Evolutionary conservation across 768 basidiomycete genomes (phyloP).

Genomic region (Boletus eberwhitei): DNA sequence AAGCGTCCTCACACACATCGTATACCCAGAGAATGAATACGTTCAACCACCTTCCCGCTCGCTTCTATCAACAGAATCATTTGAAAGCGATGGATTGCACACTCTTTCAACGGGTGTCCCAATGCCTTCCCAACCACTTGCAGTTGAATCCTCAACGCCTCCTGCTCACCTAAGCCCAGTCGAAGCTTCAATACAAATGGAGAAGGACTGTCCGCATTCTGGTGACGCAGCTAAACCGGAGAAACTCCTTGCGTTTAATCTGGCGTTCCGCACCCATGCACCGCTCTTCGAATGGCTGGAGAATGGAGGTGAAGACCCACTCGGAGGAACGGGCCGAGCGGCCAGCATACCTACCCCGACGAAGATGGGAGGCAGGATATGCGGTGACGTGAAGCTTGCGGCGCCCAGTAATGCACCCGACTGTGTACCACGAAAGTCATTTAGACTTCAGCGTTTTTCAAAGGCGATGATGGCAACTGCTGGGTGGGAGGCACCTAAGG

Average conservation of each 20-base stretch:
- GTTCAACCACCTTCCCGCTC: not conserved
- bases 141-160: not conserved
- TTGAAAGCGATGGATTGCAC: not conserved
- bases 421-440: conserved; percentile 34
- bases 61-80: not conserved
- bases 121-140: not conserved
- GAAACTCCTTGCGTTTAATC: conserved; percentile 56
- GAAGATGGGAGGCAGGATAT: not conserved
- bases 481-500: conserved; percentile 66
- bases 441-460: conserved; percentile 65
- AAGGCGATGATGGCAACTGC: conserved; percentile 73
- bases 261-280: conserved; percentile 55
- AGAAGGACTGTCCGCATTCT: not conserved
- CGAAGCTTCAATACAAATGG: not conserved
- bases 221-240: conserved; percentile 4
- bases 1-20: conserved; percentile 20
- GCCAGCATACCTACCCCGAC: conserved; percentile 6
- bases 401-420: not conserved
- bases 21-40: conserved; percentile 10
- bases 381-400: not conserved
- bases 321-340: conserved; percentile 21
- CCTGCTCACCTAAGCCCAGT: not conserved
- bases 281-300: conserved; percentile 78
- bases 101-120: not conserved
- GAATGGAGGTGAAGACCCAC: conserved; percentile 40